Conservation (phyloP, 768 basidiomycete species). For the Leccinum longicurvipes region DNA sequence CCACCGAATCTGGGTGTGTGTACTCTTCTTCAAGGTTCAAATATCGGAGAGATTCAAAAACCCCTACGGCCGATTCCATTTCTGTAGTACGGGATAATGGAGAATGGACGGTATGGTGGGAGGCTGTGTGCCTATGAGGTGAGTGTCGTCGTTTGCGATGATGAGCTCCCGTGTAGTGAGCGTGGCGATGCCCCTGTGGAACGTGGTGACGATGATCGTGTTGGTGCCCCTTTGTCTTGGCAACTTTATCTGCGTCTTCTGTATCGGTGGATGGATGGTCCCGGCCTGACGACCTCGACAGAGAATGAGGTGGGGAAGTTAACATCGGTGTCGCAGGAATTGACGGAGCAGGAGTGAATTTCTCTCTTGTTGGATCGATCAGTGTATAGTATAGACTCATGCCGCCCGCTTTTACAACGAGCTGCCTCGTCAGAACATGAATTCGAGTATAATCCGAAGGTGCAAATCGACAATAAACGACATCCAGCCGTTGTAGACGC, state of each 20-base stretch:
- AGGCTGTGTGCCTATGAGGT: slow-evolving; percentile 7
- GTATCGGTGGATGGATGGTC: neutral
- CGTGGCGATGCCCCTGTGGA: neutral
- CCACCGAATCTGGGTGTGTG: slow-evolving; percentile 47
- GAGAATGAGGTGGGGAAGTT: slow-evolving; percentile 30
- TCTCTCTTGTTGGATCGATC: slow-evolving; percentile 60
- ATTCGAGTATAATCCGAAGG: slow-evolving; percentile 54
- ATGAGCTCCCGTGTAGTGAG: neutral
- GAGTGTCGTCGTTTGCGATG: slow-evolving; percentile 12
- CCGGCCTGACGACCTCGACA: slow-evolving; percentile 30
- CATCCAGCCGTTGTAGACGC: slow-evolving; percentile 54
- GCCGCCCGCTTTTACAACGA: slow-evolving; percentile 59
- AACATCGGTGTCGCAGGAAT: slow-evolving; percentile 34
- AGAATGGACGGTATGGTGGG: slow-evolving; percentile 30
- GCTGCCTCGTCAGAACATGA: slow-evolving; percentile 45
- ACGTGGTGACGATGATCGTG: neutral
- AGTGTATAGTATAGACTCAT: slow-evolving; percentile 59
- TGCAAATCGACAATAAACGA: slow-evolving; percentile 57
- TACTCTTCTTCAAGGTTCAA: slow-evolving; percentile 60
- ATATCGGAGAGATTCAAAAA: slow-evolving; percentile 71
- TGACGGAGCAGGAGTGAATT: slow-evolving; percentile 48
- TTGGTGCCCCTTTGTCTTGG: neutral
- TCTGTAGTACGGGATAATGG: slow-evolving; percentile 33
- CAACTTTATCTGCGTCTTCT: neutral
- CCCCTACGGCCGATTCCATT: slow-evolving; percentile 58